These are phyloP conservation scores for Mollisia scopiformis DNA, from an alignment of 2,329 filamentous ascomycete species.

Conservation along the genomic window DNA sequence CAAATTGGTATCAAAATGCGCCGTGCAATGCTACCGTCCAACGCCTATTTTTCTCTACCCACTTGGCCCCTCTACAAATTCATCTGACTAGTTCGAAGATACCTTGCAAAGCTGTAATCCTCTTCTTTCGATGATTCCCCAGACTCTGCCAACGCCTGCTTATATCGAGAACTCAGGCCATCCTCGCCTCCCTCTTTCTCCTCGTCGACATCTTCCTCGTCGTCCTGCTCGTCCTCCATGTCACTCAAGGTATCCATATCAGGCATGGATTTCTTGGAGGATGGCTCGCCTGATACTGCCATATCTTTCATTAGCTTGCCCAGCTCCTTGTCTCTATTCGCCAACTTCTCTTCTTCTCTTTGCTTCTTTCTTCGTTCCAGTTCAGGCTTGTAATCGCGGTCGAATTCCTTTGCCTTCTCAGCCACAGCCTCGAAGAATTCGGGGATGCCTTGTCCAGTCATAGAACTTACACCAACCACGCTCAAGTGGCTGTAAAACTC, in stretches of 20 bases:
- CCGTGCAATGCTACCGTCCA: constrained; percentile 33
- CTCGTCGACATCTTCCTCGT: constrained; percentile 63
- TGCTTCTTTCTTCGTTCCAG: constrained; percentile 77
- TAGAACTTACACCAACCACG: constrained; percentile 90
- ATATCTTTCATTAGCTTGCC: constrained; percentile 96
- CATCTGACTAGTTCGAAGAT: constrained; percentile 38
- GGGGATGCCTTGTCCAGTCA: constrained; percentile 88
- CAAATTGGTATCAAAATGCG: constrained; percentile 35
- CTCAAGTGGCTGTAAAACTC: constrained; percentile 96
- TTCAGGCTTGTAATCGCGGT: constrained; percentile 89
- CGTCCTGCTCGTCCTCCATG: constrained; percentile 52
- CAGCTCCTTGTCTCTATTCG: constrained; percentile 76
- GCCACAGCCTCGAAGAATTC: constrained; percentile 92
- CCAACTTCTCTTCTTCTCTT: constrained; percentile 74
- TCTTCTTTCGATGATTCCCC: constrained; percentile 37
- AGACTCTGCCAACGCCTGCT: constrained; percentile 68
- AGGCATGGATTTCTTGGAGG: constrained; percentile 38
- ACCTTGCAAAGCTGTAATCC: constrained; percentile 39
- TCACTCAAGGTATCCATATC: constrained; percentile 42
- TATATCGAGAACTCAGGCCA: constrained; percentile 75
- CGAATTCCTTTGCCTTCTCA: constrained; percentile 86
- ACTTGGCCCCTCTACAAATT: constrained; percentile 28
- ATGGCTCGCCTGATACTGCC: constrained; percentile 55
- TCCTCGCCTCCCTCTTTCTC: constrained; percentile 46
- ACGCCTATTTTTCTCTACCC: constrained; percentile 21